Percentiles rank a stretch among this genome's conserved stretches.
phyloP scores from a whole-genome alignment of 2,329 filamentous ascomycete species.

The Venturia oleaginea region DNA sequence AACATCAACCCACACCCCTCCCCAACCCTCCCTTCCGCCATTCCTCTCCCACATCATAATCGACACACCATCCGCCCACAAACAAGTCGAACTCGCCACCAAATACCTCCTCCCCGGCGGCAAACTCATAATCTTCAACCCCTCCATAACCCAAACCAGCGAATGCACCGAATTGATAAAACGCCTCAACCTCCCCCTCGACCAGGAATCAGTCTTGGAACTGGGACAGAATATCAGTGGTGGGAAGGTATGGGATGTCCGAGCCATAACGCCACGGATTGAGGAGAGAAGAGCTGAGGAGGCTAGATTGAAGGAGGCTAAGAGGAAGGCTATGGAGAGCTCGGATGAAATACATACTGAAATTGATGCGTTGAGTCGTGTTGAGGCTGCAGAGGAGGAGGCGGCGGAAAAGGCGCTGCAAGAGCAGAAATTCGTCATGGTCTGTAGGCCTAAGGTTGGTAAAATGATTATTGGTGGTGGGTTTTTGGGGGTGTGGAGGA shows the following conservation, averaged over 20 bases:
- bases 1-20: neutral
- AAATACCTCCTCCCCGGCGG: slow-evolving; percentile 56
- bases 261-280: slow-evolving; percentile 37
- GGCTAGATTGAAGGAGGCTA: slow-evolving; percentile 3
- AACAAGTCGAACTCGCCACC: slow-evolving; percentile 41
- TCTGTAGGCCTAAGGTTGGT: slow-evolving; percentile 33
- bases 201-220: slow-evolving; percentile 52
- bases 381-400: slow-evolving; percentile 11
- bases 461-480: slow-evolving; percentile 29
- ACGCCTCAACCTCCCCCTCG: slow-evolving; percentile 45
- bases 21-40: neutral
- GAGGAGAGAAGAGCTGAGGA: slow-evolving; percentile 2
- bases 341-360: neutral
- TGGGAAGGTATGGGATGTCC: slow-evolving; percentile 56
- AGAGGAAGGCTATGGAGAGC: slow-evolving; percentile 15
- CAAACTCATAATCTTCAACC: slow-evolving; percentile 61
- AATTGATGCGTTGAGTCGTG: neutral
- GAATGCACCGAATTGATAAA: slow-evolving; percentile 50
- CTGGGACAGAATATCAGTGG: slow-evolving; percentile 43
- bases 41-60: slow-evolving; percentile 66
- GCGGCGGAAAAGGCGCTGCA: neutral
- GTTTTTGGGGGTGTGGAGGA: slow-evolving; percentile 22
- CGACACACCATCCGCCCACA: slow-evolving; percentile 59
- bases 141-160: slow-evolving; percentile 69
- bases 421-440: slow-evolving; percentile 21